phyloP scores from a whole-genome alignment of 1,139 yeast genomes.

The Chernovozyma aurita region DNA sequence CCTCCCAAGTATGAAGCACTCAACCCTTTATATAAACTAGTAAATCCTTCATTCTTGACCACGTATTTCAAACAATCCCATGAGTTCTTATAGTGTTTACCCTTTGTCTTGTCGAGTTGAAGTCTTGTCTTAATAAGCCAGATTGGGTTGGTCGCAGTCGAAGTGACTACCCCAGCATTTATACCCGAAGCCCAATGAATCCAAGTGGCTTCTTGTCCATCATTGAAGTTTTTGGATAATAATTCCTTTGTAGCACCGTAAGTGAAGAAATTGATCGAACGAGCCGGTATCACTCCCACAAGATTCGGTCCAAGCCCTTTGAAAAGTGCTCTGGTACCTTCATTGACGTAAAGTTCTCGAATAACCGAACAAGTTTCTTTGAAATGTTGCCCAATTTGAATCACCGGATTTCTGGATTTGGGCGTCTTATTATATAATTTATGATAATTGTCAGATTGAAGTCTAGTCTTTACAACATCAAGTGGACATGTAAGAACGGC shows the following conservation, averaged over 20 bases:
- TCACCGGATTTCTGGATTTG: slow-evolving; percentile 34
- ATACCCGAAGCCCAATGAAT: slow-evolving; percentile 88
- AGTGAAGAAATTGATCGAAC: slow-evolving; percentile 94
- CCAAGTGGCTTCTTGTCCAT: slow-evolving; percentile 78
- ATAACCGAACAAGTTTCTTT: slow-evolving; percentile 77
- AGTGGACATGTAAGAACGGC: slow-evolving; percentile 91
- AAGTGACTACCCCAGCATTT: slow-evolving; percentile 88
- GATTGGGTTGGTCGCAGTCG: slow-evolving; percentile 99
- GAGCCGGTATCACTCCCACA: slow-evolving; percentile 98
- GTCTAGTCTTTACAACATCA: slow-evolving; percentile 92
- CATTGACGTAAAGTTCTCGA: slow-evolving; percentile 60
- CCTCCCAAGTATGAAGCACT: slow-evolving; percentile 95
- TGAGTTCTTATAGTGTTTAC: slow-evolving; percentile 71
- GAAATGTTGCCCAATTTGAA: slow-evolving; percentile 63
- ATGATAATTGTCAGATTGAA: slow-evolving; percentile 79
- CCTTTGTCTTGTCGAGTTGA: slow-evolving; percentile 73
- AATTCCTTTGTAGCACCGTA: slow-evolving; percentile 87
- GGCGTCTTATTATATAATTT: slow-evolving; percentile 36
- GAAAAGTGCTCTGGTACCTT: slow-evolving; percentile 83
- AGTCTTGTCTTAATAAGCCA: slow-evolving; percentile 95
- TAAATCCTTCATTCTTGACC: slow-evolving; percentile 69
- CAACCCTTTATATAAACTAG: slow-evolving; percentile 80
- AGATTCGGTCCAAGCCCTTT: slow-evolving; percentile 95
- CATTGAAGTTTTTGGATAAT: slow-evolving; percentile 57
- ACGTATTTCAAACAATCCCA: slow-evolving; percentile 79